Evolutionary conservation across 129 eudicot species (phyloP).

Genomic region (Tanacetum coccineum): DNA sequence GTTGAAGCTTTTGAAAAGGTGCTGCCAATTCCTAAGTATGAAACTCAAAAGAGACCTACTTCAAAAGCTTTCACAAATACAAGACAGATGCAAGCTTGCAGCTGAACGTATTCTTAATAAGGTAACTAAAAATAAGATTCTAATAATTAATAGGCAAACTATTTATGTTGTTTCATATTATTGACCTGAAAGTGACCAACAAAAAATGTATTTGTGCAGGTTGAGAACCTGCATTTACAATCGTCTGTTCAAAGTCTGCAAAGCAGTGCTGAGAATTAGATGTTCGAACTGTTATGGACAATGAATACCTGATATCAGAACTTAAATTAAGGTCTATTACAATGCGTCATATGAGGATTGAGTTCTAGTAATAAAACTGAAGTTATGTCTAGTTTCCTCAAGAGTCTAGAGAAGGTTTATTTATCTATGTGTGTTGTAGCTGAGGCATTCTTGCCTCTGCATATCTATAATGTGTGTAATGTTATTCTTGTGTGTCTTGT

Average conservation of each 20-base stretch:
- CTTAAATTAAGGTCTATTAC: slow-evolving; percentile 1
- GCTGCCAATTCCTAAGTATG: slow-evolving; percentile 46
- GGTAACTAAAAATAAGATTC: slow-evolving; percentile 19
- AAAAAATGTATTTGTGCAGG: slow-evolving; percentile 20
- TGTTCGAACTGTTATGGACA: not conserved
- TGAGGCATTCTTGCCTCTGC: slow-evolving; percentile 25
- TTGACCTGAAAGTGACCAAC: slow-evolving; percentile 9
- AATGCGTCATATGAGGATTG: slow-evolving; percentile 4
- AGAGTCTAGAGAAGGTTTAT: slow-evolving; percentile 21
- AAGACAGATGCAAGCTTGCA: slow-evolving; percentile 65
- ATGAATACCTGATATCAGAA: not conserved
- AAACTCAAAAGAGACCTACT: slow-evolving; percentile 28
- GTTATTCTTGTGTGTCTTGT: slow-evolving; percentile 13
- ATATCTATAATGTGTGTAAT: slow-evolving; percentile 26
- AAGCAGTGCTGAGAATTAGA: slow-evolving; percentile 21
- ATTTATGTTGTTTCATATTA: slow-evolving; percentile 10
- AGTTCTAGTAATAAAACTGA: slow-evolving; percentile 18
- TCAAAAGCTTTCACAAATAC: slow-evolving; percentile 42
- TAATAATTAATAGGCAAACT: not conserved
- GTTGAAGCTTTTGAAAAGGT: slow-evolving; percentile 88
- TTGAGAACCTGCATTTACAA: slow-evolving; percentile 16
- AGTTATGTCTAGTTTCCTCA: slow-evolving; percentile 17
- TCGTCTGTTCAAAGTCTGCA: slow-evolving; percentile 17
- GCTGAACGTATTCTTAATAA: slow-evolving; percentile 25
- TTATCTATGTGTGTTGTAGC: slow-evolving; percentile 25